Evolutionary conservation across 2,329 filamentous ascomycete species (phyloP).

Genomic region (Fusarium sulawesiense): DNA sequence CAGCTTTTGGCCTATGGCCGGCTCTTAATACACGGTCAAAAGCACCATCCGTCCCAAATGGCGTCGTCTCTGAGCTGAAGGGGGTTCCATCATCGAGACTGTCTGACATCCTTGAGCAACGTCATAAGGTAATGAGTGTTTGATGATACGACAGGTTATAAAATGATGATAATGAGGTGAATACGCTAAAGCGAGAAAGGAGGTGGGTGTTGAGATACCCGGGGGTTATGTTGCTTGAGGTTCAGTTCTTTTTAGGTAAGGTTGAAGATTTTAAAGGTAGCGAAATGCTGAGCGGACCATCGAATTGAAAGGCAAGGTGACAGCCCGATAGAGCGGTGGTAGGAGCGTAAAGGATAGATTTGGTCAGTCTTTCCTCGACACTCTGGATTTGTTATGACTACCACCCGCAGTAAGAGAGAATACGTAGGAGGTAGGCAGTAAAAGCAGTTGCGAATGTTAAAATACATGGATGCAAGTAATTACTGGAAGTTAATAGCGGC

Average conservation of each 20-base stretch:
- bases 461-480: background rate
- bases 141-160: background rate
- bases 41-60: slow-evolving; percentile 57
- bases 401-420: background rate
- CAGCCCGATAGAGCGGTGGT: background rate
- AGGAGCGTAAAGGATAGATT: background rate
- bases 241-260: slow-evolving; percentile 20
- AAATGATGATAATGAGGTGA: background rate
- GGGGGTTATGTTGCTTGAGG: slow-evolving; percentile 14
- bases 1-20: slow-evolving; percentile 49
- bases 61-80: slow-evolving; percentile 61
- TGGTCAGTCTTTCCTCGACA: background rate
- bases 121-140: slow-evolving; percentile 38
- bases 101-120: slow-evolving; percentile 48
- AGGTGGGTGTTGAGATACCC: background rate
- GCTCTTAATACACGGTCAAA: slow-evolving; percentile 55
- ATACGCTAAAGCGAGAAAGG: background rate
- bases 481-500: background rate
- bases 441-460: background rate
- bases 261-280: slow-evolving; percentile 3
- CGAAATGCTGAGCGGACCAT: background rate
- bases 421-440: background rate
- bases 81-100: slow-evolving; percentile 44
- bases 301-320: background rate
- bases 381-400: background rate